Percentiles rank a stretch among this genome's conserved stretches.
Conservation (phyloP, 75 land plant species). For the Selaginella tamariscina region DNA sequence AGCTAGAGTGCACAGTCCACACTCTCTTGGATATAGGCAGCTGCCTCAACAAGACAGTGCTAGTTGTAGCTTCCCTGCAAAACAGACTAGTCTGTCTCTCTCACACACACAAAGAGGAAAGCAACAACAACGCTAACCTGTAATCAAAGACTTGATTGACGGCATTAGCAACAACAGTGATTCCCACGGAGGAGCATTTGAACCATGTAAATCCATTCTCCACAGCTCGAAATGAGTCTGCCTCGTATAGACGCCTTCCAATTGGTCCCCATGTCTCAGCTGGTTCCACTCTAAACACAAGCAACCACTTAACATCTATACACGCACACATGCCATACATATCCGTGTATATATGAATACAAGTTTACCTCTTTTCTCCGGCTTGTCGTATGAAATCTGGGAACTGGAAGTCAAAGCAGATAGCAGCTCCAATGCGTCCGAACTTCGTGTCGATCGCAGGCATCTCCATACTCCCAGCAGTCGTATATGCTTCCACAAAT, state of each 20-base stretch:
- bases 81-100: too few species aligned
- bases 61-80: conserved; percentile 13
- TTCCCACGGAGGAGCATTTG: conserved; percentile 13
- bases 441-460: not conserved
- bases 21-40: conserved; percentile 9
- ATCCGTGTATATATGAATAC: too few species aligned
- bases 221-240: conserved; percentile 14
- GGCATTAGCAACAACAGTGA: conserved; percentile 13
- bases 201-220: conserved; percentile 20
- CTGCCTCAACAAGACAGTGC: not conserved
- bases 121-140: too few species aligned
- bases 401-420: too few species aligned
- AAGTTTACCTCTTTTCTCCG: too few species aligned
- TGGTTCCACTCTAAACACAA: conserved; percentile 13
- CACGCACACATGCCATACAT: too few species aligned
- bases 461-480: conserved; percentile 6
- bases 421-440: conserved; percentile 16
- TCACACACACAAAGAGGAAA: too few species aligned
- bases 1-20: conserved; percentile 4
- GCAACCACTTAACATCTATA: too few species aligned
- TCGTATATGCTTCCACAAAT: conserved; percentile 4
- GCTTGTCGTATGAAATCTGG: too few species aligned
- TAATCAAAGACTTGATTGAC: conserved; percentile 12
- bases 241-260: not conserved
- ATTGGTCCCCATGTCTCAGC: conserved; percentile 15